phyloP scores from a whole-genome alignment of 352 stramenopile species.

The Globisporangium lucens region DNA sequence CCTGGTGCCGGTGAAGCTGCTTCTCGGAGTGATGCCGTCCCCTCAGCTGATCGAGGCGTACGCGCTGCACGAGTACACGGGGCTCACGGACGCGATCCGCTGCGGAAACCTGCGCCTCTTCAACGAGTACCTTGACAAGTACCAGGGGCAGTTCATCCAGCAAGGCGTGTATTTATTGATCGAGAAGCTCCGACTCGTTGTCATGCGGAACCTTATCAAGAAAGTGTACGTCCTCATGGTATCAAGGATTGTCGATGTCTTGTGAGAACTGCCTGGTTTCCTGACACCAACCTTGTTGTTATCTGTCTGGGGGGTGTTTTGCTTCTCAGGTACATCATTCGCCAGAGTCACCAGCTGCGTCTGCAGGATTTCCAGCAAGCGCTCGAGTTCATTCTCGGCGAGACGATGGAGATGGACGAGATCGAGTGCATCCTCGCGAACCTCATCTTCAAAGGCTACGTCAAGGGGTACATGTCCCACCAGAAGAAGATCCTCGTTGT shows the following conservation, averaged over 20 bases:
- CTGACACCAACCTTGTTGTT: background rate
- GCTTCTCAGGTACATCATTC: conserved; percentile 65
- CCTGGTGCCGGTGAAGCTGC: conserved; percentile 92
- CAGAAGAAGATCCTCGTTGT: conserved; percentile 95
- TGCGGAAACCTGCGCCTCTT: conserved; percentile 92
- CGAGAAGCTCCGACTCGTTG: conserved; percentile 94
- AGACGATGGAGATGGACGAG: conserved; percentile 92
- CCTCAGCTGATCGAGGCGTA: conserved; percentile 90
- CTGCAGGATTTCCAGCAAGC: conserved; percentile 88
- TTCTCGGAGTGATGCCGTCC: conserved; percentile 91
- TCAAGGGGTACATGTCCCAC: conserved; percentile 97
- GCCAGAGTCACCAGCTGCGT: conserved; percentile 87
- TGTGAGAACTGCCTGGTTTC: background rate
- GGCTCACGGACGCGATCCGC: conserved; percentile 89
- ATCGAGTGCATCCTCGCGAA: conserved; percentile 97
- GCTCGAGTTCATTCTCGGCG: conserved; percentile 82
- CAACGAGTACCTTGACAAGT: conserved; percentile 89
- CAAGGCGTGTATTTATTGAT: conserved; percentile 95
- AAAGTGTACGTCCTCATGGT: conserved; percentile 80
- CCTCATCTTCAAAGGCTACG: conserved; percentile 95
- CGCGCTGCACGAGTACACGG: conserved; percentile 78
- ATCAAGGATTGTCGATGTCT: background rate
- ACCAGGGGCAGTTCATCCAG: conserved; percentile 89
- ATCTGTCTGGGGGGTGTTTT: background rate
- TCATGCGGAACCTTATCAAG: conserved; percentile 95